These are phyloP conservation scores for Hericium erinaceus DNA, from an alignment of 768 basidiomycete species.

Conservation along the genomic window DNA sequence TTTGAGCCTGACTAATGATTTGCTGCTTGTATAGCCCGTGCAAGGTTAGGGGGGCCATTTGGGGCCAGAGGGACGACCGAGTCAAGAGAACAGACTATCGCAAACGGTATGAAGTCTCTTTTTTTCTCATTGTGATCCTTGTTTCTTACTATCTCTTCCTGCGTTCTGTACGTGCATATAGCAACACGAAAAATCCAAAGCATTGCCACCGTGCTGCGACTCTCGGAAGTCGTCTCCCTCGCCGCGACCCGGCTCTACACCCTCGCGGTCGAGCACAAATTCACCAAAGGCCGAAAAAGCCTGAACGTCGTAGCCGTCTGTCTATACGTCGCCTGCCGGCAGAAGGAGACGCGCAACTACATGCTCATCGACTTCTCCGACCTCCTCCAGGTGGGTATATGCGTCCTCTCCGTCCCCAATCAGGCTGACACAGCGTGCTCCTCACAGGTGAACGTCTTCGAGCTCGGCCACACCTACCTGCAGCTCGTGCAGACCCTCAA, in stretches of 20 bases:
- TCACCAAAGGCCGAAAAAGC: slow-evolving; percentile 87
- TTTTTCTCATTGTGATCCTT: background rate
- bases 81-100: slow-evolving; percentile 85
- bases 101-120: slow-evolving; percentile 53
- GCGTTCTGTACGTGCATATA: slow-evolving; percentile 20
- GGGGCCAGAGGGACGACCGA: slow-evolving; percentile 73
- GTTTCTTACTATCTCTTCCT: background rate
- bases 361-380: slow-evolving; percentile 99
- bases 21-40: slow-evolving; percentile 46
- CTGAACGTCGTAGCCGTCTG: slow-evolving; percentile 94
- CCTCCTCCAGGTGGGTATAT: slow-evolving; percentile 59
- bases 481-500: slow-evolving; percentile 86
- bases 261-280: slow-evolving; percentile 88
- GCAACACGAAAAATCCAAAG: slow-evolving; percentile 78
- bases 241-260: slow-evolving; percentile 85
- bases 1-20: background rate
- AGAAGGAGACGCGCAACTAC: slow-evolving; percentile 83
- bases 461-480: slow-evolving; percentile 92
- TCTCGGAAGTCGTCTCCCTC: slow-evolving; percentile 73
- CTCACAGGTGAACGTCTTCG: slow-evolving; percentile 88
- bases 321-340: slow-evolving; percentile 86
- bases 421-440: background rate
- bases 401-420: background rate
- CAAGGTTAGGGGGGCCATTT: slow-evolving; percentile 73
- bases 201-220: slow-evolving; percentile 65